phyloP scores from a whole-genome alignment of 768 basidiomycete genomes.

The Boletus rex-veris region DNA sequence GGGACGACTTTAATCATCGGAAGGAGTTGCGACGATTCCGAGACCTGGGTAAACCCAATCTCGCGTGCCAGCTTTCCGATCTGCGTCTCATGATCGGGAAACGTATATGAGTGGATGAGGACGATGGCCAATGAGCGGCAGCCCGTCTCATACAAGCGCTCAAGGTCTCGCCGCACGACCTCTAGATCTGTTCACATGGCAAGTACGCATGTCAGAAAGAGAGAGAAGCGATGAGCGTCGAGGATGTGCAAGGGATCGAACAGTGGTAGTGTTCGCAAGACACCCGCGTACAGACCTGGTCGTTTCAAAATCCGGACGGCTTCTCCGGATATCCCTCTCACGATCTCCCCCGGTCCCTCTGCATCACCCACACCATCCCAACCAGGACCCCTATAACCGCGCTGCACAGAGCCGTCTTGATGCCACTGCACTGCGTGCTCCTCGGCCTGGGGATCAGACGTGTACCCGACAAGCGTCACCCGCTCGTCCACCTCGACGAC shows the following conservation, averaged over 20 bases:
- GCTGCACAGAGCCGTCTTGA: constrained; percentile 58
- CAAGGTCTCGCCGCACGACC: constrained; percentile 55
- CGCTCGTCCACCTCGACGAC: constrained; percentile 77
- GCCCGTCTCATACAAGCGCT: constrained; percentile 72
- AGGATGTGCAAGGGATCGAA: neutral
- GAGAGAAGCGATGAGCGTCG: neutral
- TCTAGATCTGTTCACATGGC: constrained; percentile 42
- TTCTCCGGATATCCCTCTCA: constrained; percentile 82
- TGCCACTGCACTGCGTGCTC: constrained; percentile 76
- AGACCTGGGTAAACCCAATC: constrained; percentile 88
- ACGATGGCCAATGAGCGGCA: constrained; percentile 88
- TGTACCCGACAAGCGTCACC: constrained; percentile 91
- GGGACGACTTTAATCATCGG: constrained; percentile 97
- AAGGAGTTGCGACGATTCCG: constrained; percentile 80
- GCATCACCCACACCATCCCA: constrained; percentile 70
- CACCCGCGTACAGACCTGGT: constrained; percentile 43
- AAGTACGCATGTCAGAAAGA: neutral
- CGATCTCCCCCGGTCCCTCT: constrained; percentile 78
- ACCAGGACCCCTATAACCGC: constrained; percentile 73
- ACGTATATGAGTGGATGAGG: constrained; percentile 90
- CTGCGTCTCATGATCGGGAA: constrained; percentile 75
- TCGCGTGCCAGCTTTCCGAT: constrained; percentile 71
- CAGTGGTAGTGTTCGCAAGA: neutral
- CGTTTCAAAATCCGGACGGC: constrained; percentile 78
- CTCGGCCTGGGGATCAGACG: constrained; percentile 80